Conservation (phyloP, 164 flowering plant species). For the Dillenia turbinata region DNA sequence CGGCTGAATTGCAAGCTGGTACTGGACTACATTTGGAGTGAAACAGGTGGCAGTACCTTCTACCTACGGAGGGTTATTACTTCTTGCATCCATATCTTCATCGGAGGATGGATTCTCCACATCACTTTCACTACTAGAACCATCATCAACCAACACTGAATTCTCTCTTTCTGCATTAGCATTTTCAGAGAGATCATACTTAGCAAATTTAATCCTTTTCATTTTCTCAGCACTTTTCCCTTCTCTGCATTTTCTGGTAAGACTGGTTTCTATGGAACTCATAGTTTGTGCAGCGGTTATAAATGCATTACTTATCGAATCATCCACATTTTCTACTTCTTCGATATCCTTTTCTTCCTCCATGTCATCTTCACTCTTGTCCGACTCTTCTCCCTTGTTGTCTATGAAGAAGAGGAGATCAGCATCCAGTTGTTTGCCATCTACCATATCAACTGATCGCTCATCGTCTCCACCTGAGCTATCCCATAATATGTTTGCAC, state of each 20-base stretch:
- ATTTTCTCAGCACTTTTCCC: constrained; percentile 13
- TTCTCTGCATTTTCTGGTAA: constrained; percentile 34
- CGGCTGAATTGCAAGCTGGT: too few species aligned
- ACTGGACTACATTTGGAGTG: too few species aligned
- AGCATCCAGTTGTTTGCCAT: constrained; percentile 16
- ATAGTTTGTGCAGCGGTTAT: constrained; percentile 49
- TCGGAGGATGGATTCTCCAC: constrained; percentile 47
- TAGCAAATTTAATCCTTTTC: constrained; percentile 33
- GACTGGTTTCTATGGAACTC: constrained; percentile 19
- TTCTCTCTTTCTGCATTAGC: constrained; percentile 17
- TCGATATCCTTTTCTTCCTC: neutral
- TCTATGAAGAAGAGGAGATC: constrained; percentile 46
- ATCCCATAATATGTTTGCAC: constrained; percentile 27
- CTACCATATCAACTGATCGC: constrained; percentile 11
- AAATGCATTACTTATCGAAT: constrained; percentile 37
- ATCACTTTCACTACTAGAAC: constrained; percentile 38
- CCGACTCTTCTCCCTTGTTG: constrained; percentile 35
- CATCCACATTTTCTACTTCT: constrained; percentile 1
- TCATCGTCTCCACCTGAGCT: constrained; percentile 17
- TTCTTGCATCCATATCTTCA: constrained; percentile 28
- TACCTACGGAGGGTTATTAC: neutral
- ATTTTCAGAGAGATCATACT: constrained; percentile 21
- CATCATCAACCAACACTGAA: constrained; percentile 11
- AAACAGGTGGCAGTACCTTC: too few species aligned
- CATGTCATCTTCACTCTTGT: constrained; percentile 19